Base-by-base conservation (phyloP, 176 grass and related monocot species). In the Poa annua region DNA sequence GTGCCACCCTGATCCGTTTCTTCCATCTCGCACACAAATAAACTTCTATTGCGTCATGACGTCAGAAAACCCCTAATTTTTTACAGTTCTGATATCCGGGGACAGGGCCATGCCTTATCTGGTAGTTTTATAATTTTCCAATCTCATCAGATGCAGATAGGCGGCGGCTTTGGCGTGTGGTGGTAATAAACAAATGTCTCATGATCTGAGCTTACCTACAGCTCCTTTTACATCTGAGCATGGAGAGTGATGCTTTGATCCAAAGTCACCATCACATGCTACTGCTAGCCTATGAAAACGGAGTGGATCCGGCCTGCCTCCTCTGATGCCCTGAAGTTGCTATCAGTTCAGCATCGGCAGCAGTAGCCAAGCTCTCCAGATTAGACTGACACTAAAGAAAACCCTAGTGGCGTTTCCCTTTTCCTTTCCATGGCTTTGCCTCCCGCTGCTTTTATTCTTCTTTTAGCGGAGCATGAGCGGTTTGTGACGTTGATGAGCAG, bases 221-320 rank as follows among this genome's bases (percentile, higher is more conserved):
- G 53, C 56, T 2, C 5, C 5, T 17, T 88, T 79, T 60, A 20
- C 74, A 83, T 75, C 80, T 61, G 74, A 79, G 21, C 66, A 83
- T 39, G 25, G 78, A 76, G 83, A 26, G 29, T 26, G 84, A 86
- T 75, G 88, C 88, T 83, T 90, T 78, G 84, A 83, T 86, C 75
- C 75, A 45, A 90, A 87, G 85, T 87, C 85, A 70, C 84, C 80
- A 76, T 87, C 85, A 87, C 84, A 87, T 86, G 88, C 57, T 56
- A n/a, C 53, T 86, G 88, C 59, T 49, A 54, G 53, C 63, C 17
- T n/a, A 42, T 45, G 35, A 1, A 66, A 38, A 38, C 36, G 36
- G 36, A 38, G 52, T 80, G 21, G 51, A 42, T 75, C 78, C 47
- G 22, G 32, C 78, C 61, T 36, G 57, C 57, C 78, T 80, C 59